Percentiles rank a stretch among this genome's conserved stretches.
Evolutionary conservation across 208 protist genomes (phyloP).

Genomic region (Porcisia hertigi): DNA sequence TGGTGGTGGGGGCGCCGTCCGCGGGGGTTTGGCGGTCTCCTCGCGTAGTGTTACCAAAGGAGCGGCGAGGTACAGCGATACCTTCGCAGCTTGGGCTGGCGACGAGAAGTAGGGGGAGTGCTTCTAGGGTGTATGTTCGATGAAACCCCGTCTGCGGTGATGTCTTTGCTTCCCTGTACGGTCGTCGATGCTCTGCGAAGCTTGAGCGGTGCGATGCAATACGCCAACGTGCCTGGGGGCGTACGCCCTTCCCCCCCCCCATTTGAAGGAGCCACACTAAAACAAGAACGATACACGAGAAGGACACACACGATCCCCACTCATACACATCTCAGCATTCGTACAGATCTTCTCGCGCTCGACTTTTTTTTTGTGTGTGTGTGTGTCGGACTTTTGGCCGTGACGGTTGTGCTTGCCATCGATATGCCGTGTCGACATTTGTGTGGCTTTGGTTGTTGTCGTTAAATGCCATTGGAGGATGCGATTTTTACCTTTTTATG

Average conservation of each 20-base stretch:
- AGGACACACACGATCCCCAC: background rate
- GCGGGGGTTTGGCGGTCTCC: no score
- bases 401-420: background rate
- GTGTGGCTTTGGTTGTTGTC: no score
- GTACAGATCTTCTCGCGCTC: background rate
- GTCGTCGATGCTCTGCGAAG: background rate
- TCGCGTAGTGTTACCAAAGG: no score
- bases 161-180: background rate
- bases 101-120: no score
- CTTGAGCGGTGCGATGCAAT: background rate
- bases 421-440: background rate
- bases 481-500: no score
- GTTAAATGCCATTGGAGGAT: no score
- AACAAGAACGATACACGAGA: background rate
- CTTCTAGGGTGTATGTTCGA: no score
- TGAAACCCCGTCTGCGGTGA: no score
- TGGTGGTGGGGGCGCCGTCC: no score
- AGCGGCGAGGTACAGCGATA: no score
- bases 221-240: background rate
- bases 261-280: background rate
- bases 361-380: background rate
- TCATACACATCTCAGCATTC: background rate
- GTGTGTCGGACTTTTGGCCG: background rate
- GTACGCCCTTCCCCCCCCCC: background rate
- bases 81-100: no score